phyloP scores from a whole-genome alignment of 83 land plant genomes.

The Thuja plicata region DNA sequence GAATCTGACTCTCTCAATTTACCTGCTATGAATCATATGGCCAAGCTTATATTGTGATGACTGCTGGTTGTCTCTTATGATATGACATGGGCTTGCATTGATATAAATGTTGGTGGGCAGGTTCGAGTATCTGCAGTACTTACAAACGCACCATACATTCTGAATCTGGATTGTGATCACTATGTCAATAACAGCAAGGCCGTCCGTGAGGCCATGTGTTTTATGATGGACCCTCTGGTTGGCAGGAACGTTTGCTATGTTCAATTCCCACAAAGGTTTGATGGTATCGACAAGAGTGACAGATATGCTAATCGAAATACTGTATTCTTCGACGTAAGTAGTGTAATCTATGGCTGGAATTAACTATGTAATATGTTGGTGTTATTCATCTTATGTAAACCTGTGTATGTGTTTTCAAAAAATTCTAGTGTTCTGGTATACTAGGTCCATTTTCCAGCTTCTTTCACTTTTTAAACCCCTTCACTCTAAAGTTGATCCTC shows the following conservation, averaged over 20 bases:
- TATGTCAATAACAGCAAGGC: slow-evolving; percentile 41
- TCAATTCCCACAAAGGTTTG: slow-evolving; percentile 43
- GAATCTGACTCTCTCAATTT: background rate
- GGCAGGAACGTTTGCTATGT: slow-evolving; percentile 36
- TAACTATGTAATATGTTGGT: too few species aligned
- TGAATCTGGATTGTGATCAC: slow-evolving; percentile 40
- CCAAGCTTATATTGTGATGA: background rate
- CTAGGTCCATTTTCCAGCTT: too few species aligned
- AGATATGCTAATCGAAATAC: slow-evolving; percentile 37
- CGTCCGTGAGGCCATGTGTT: slow-evolving; percentile 42
- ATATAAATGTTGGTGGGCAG: slow-evolving; percentile 12
- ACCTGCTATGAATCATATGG: background rate
- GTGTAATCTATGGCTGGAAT: background rate
- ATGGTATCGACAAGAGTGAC: slow-evolving; percentile 37
- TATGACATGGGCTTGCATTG: background rate
- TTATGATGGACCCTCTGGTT: slow-evolving; percentile 40
- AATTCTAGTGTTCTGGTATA: too few species aligned
- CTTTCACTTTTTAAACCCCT: background rate
- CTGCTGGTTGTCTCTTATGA: background rate
- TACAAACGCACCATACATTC: slow-evolving; percentile 41
- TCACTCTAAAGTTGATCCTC: background rate
- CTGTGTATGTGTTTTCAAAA: too few species aligned
- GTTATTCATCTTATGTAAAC: too few species aligned
- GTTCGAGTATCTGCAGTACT: slow-evolving; percentile 38
- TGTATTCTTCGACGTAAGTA: slow-evolving; percentile 40